Conservation (phyloP, 1,139 yeast species). For the Yarrowia galli region DNA sequence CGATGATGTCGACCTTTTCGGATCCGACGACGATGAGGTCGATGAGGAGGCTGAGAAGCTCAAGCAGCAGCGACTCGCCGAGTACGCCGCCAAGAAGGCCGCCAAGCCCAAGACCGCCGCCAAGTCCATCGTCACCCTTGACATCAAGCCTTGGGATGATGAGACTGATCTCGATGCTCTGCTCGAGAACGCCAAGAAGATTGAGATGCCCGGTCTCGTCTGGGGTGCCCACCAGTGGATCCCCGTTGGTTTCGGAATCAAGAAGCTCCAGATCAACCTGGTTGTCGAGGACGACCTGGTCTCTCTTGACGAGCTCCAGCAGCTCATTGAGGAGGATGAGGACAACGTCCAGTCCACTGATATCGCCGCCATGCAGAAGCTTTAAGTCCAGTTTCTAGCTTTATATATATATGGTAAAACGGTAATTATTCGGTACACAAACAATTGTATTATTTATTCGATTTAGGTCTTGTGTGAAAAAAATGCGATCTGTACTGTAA, state of each 20-base stretch:
- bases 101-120: conserved; percentile 99
- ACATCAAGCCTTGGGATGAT: conserved; percentile 99
- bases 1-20: conserved; percentile 91
- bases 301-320: conserved; percentile 89
- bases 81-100: conserved; percentile 95
- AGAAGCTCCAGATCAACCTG: conserved; percentile 97
- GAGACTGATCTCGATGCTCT: conserved; percentile 94
- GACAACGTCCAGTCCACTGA: conserved; percentile 99
- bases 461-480: no score
- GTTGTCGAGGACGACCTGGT: conserved; percentile 98
- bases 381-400: conserved; percentile 58
- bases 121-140: conserved; percentile 94
- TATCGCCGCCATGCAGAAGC: conserved; percentile 97
- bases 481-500: no score
- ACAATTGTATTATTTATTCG: conserved; percentile 7
- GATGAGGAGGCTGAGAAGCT: conserved; percentile 97
- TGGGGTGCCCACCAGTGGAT: conserved; percentile 99
- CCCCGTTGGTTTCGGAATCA: conserved; percentile 99
- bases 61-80: conserved; percentile 97
- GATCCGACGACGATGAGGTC: conserved; percentile 91
- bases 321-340: conserved; percentile 88
- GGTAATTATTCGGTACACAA: conserved; percentile 38
- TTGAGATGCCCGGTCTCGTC: conserved; percentile 88
- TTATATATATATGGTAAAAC: conserved; percentile 38
- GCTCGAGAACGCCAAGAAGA: conserved; percentile 81